A percentile compares a stretch with the other conserved stretches of the same genome.
Conservation (phyloP, 2,329 filamentous ascomycete genomes). For the Botrytis cinerea region DNA sequence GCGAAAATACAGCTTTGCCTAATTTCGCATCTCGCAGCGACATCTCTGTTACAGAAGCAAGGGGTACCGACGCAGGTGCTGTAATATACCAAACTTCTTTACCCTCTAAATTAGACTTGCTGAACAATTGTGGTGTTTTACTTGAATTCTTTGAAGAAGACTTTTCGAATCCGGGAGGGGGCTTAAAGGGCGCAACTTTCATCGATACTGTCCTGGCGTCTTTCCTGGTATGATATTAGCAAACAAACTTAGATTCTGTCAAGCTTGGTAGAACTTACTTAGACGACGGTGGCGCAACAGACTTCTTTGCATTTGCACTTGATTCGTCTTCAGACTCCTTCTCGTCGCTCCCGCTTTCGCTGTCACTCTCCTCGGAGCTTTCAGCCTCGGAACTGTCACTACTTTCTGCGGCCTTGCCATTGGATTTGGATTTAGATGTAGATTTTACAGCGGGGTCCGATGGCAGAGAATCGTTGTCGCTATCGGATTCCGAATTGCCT, state of each 20-base stretch:
- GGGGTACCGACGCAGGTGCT: conserved; percentile 67
- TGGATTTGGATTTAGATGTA: conserved; percentile 26
- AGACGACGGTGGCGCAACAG: conserved; percentile 1
- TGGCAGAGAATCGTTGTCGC: conserved; percentile 33
- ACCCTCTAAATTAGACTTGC: conserved; percentile 59
- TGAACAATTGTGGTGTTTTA: conserved; percentile 52
- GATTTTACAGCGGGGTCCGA: conserved; percentile 24
- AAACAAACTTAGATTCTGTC: neutral
- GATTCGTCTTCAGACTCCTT: conserved; percentile 29
- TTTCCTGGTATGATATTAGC: conserved; percentile 18
- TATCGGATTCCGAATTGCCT: conserved; percentile 31
- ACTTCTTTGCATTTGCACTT: conserved; percentile 11
- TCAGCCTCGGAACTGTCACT: conserved; percentile 33
- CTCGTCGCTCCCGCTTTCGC: conserved; percentile 37
- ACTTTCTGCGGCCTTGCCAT: conserved; percentile 34
- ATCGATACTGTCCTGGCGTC: conserved; percentile 27
- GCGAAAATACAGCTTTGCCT: conserved; percentile 57
- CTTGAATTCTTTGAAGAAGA: conserved; percentile 26
- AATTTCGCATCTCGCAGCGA: conserved; percentile 59
- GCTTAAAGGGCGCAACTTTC: conserved; percentile 31
- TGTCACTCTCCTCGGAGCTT: conserved; percentile 36
- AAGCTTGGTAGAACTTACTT: conserved; percentile 24
- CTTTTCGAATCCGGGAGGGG: conserved; percentile 38
- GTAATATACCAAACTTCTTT: conserved; percentile 84
- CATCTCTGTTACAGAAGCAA: conserved; percentile 65